Conservation (phyloP, 306 rosid species). For the Corylus heterophylla region DNA sequence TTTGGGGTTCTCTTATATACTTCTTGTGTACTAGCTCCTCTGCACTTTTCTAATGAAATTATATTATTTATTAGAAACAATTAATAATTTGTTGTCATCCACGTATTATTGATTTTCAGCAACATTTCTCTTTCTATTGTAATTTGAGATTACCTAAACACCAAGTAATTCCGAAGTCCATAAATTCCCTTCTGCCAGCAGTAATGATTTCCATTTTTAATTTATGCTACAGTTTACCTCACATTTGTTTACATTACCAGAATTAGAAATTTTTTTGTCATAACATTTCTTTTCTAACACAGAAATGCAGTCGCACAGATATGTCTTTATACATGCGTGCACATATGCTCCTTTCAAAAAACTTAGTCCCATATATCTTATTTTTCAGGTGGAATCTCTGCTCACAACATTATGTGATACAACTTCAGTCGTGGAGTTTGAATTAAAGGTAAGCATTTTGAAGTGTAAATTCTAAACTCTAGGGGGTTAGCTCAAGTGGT, state of each 20-base stretch:
- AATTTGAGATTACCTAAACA: neutral
- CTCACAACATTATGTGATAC: constrained; percentile 70
- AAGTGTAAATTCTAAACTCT: constrained; percentile 7
- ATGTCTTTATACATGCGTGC: constrained; percentile 9
- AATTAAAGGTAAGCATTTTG: constrained; percentile 63
- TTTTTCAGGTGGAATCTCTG: constrained; percentile 69
- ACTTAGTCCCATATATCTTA: constrained; percentile 20
- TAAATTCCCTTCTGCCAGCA: neutral
- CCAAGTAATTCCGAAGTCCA: neutral
- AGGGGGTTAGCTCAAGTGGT: no score
- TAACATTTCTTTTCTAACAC: neutral
- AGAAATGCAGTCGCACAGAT: constrained; percentile 1
- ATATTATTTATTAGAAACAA: neutral
- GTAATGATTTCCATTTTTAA: neutral
- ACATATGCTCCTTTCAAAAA: constrained; percentile 10
- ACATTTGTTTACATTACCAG: neutral
- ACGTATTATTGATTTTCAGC: neutral
- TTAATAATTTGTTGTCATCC: neutral
- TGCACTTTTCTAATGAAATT: no score
- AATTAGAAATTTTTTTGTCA: constrained; percentile 1
- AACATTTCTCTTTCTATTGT: neutral
- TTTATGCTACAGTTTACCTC: neutral
- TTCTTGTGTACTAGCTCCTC: no score
- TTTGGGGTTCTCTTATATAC: no score
- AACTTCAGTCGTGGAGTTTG: constrained; percentile 63